Percentiles rank a stretch among this genome's conserved stretches.
Conservation (phyloP, 176 grass and related monocot species). For the Typha latifolia region DNA sequence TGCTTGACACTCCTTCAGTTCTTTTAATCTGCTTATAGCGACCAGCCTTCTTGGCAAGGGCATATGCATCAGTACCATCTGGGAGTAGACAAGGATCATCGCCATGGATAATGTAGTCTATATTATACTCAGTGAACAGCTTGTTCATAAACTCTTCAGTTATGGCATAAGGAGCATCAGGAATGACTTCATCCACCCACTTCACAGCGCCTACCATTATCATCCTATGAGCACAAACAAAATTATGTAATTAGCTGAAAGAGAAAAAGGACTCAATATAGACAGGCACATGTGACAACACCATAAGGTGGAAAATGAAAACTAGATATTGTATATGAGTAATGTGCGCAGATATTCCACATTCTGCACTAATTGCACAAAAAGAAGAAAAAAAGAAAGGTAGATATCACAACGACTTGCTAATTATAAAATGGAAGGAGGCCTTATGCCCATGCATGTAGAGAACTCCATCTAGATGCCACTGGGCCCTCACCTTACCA, state of each 20-base stretch:
- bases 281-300: background rate
- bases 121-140: slow-evolving; percentile 80
- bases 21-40: slow-evolving; percentile 98
- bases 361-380: background rate
- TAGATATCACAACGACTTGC: background rate
- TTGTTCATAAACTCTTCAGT: slow-evolving; percentile 92
- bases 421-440: background rate
- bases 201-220: slow-evolving; percentile 83
- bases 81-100: slow-evolving; percentile 89
- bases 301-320: background rate
- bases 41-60: slow-evolving; percentile 81
- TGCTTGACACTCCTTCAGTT: slow-evolving; percentile 83
- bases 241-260: background rate
- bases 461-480: background rate
- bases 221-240: slow-evolving; percentile 37
- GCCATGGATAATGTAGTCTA: slow-evolving; percentile 98
- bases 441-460: slow-evolving; percentile 1
- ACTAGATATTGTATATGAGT: background rate
- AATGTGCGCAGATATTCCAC: background rate
- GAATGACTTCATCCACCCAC: slow-evolving; percentile 91
- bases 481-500: background rate
- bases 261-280: background rate
- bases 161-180: slow-evolving; percentile 84
- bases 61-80: slow-evolving; percentile 88
- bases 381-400: background rate